phyloP scores from a whole-genome alignment of 768 basidiomycete species.

The Lactarius hatsudake region DNA sequence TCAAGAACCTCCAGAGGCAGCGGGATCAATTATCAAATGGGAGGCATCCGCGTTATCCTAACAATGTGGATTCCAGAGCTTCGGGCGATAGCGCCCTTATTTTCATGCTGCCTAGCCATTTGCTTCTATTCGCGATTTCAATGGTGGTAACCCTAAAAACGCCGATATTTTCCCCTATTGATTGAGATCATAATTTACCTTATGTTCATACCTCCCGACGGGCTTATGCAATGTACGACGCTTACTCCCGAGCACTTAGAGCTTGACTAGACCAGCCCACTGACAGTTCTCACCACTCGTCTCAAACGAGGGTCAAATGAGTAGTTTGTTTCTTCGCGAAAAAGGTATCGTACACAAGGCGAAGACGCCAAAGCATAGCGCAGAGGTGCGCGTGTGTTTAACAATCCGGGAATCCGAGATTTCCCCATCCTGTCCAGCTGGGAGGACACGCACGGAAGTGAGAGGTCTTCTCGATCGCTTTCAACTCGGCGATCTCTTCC shows the following conservation, averaged over 20 bases:
- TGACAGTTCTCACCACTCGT: not conserved
- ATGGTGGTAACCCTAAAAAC: not conserved
- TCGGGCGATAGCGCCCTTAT: not conserved
- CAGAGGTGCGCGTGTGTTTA: not conserved
- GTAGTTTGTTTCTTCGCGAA: not conserved
- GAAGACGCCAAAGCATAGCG: not conserved
- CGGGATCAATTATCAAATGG: constrained; percentile 27
- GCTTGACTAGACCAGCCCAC: not conserved
- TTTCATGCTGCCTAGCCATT: constrained; percentile 9
- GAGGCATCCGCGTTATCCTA: constrained; percentile 29
- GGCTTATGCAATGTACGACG: not conserved
- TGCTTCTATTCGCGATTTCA: constrained; percentile 1
- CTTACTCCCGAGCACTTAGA: not conserved
- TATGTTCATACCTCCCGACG: not conserved
- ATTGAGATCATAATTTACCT: not conserved
- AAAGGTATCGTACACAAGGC: not conserved
- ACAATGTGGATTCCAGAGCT: constrained; percentile 29
- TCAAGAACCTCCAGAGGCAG: constrained; percentile 43
- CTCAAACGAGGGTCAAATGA: not conserved
- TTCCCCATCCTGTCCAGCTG: constrained; percentile 60
- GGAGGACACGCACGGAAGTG: constrained; percentile 68
- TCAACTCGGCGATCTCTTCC: constrained; percentile 58
- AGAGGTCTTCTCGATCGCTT: constrained; percentile 55
- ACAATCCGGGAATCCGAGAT: constrained; percentile 56
- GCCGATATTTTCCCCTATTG: not conserved